Evolutionary conservation across 2,329 filamentous ascomycete species (phyloP).

Genomic region (Trichoderma koningii): DNA sequence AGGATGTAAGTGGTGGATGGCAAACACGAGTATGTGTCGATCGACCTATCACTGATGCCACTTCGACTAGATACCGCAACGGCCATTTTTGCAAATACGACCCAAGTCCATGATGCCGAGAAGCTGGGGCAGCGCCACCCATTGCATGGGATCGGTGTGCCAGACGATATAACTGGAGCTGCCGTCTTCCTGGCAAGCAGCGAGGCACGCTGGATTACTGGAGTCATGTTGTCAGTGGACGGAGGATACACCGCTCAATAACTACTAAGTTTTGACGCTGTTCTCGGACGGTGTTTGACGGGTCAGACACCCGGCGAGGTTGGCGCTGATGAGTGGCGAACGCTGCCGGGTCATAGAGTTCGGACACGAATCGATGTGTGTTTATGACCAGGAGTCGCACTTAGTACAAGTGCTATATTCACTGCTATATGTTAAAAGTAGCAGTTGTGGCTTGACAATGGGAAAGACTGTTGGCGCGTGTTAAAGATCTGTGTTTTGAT

Average conservation of each 20-base stretch:
- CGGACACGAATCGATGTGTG: no score
- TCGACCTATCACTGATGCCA: not conserved
- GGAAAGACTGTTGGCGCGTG: no score
- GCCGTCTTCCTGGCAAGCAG: constrained; percentile 44
- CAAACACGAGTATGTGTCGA: not conserved
- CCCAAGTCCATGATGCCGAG: constrained; percentile 27
- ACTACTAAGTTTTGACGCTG: not conserved
- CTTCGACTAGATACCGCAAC: constrained; percentile 33
- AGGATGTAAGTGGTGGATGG: constrained; percentile 40
- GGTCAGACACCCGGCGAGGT: no score
- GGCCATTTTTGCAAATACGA: constrained; percentile 35
- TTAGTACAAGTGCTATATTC: not conserved
- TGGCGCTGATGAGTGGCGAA: no score
- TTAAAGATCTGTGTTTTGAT: no score
- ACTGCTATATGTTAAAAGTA: not conserved
- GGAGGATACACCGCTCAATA: constrained; percentile 44
- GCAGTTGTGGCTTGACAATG: no score
- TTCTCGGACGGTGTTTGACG: no score
- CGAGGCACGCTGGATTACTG: constrained; percentile 47
- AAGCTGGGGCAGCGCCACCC: constrained; percentile 32
- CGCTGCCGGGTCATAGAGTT: no score
- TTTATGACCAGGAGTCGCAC: not conserved
- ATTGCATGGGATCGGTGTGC: constrained; percentile 35
- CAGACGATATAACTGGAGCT: constrained; percentile 38
- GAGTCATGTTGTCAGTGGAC: constrained; percentile 43